Percentiles rank a stretch among this genome's conserved stretches.
phyloP scores from a whole-genome alignment of 306 rosid species.

The Myrica gale region DNA sequence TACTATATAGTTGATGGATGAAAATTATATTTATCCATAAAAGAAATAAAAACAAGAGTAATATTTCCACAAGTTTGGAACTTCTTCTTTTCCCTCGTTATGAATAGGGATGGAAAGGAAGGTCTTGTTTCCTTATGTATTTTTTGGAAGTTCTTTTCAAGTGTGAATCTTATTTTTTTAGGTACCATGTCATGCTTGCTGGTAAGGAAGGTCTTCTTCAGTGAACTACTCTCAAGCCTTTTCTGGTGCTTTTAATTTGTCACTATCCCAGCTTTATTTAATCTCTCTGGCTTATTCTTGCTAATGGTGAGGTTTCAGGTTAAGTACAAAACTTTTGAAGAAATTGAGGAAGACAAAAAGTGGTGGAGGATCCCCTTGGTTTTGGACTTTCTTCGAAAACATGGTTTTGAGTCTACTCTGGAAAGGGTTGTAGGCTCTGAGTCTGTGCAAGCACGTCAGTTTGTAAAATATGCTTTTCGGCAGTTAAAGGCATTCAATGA shows the following conservation, averaged over 20 bases:
- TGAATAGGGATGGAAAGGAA: too few species aligned
- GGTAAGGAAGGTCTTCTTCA: neutral
- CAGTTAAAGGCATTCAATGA: constrained; percentile 76
- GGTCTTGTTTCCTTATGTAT: neutral
- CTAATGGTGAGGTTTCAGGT: constrained; percentile 56
- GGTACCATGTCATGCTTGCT: too few species aligned
- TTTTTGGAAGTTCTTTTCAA: neutral
- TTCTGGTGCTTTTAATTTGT: neutral
- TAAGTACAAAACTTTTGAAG: constrained; percentile 75
- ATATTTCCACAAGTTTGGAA: neutral
- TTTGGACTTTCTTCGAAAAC: constrained; percentile 63
- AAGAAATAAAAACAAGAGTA: neutral
- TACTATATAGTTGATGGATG: too few species aligned
- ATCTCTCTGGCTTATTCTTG: neutral
- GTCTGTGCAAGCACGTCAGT: constrained; percentile 79
- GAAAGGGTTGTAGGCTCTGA: constrained; percentile 67
- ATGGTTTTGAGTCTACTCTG: constrained; percentile 73
- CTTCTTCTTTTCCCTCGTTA: neutral
- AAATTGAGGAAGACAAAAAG: constrained; percentile 70
- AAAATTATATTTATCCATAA: neutral
- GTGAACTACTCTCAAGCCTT: neutral
- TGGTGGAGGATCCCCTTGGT: constrained; percentile 84
- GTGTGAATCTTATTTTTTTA: neutral
- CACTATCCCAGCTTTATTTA: neutral
- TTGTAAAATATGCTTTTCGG: constrained; percentile 92